phyloP scores from a whole-genome alignment of 179 eudicot genomes.

The Vitellaria paradoxa region DNA sequence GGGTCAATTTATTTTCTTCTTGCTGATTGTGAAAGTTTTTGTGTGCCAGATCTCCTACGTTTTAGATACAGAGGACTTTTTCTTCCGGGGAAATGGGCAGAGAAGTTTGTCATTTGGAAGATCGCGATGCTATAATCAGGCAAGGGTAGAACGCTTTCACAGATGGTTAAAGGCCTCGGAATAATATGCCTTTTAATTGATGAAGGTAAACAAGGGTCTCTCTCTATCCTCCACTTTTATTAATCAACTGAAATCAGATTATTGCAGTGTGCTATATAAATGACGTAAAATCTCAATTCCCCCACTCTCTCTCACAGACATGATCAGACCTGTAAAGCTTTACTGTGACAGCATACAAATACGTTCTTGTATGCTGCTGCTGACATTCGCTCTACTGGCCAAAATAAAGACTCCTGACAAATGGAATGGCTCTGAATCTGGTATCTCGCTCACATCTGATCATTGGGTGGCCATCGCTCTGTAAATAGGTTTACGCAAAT shows the following conservation, averaged over 20 bases:
- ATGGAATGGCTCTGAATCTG: constrained; percentile 2
- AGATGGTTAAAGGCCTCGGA: constrained; percentile 36
- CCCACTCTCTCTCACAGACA: background rate
- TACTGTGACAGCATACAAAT: background rate
- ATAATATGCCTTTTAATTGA: constrained; percentile 6
- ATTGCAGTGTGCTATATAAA: background rate
- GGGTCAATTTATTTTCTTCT: background rate
- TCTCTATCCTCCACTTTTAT: background rate
- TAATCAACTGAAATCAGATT: too few relatives aligned
- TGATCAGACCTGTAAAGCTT: constrained; percentile 6
- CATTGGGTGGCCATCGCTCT: constrained; percentile 5
- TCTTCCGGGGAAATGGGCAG: constrained; percentile 50
- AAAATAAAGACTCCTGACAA: background rate
- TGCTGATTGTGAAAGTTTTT: constrained; percentile 19
- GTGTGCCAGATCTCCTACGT: constrained; percentile 81
- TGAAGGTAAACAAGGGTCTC: constrained; percentile 6
- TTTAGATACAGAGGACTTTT: constrained; percentile 84
- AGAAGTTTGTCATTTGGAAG: constrained; percentile 24
- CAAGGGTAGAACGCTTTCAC: constrained; percentile 52
- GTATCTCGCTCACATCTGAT: background rate
- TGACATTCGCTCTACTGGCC: background rate
- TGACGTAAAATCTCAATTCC: background rate
- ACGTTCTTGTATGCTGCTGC: background rate
- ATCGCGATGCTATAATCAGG: constrained; percentile 28
- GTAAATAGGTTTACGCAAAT: constrained; percentile 16